These are phyloP conservation scores for Boletus vermiculosoides DNA, from an alignment of 768 basidiomycete species.

Conservation along the genomic window DNA sequence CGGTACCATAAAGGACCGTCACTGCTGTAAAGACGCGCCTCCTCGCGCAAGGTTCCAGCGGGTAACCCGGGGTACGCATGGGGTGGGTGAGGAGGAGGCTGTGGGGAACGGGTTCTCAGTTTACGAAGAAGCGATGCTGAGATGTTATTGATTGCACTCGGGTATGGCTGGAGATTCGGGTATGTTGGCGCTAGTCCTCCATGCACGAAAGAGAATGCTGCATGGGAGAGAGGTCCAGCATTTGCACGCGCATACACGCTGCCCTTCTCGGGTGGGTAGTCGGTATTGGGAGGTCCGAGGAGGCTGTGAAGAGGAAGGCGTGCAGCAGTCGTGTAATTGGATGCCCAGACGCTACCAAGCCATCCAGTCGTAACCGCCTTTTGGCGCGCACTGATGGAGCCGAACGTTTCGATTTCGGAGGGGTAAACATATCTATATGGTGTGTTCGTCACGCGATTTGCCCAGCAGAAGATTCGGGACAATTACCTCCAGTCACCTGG, in stretches of 20 bases:
- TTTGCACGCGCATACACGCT: slow-evolving; percentile 33
- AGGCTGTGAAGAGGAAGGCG: slow-evolving; percentile 78
- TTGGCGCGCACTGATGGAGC: slow-evolving; percentile 66
- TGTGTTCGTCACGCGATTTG: slow-evolving; percentile 5
- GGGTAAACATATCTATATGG: slow-evolving; percentile 74
- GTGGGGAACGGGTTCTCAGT: slow-evolving; percentile 62
- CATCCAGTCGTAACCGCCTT: slow-evolving; percentile 70
- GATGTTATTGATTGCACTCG: slow-evolving; percentile 76
- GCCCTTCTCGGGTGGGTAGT: slow-evolving; percentile 43
- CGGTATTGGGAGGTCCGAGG: slow-evolving; percentile 65
- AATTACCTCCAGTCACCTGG: slow-evolving; percentile 82
- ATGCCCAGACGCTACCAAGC: slow-evolving; percentile 79
- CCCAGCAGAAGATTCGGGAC: slow-evolving; percentile 8
- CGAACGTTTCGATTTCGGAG: slow-evolving; percentile 81
- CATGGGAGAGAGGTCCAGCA: slow-evolving; percentile 59
- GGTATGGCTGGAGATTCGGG: slow-evolving; percentile 74
- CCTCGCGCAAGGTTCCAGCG: slow-evolving; percentile 57
- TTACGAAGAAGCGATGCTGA: slow-evolving; percentile 67
- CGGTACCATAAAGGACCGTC: slow-evolving; percentile 95
- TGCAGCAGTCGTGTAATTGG: slow-evolving; percentile 79
- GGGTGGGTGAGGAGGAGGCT: slow-evolving; percentile 78
- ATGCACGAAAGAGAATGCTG: slow-evolving; percentile 90
- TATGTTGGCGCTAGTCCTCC: slow-evolving; percentile 86
- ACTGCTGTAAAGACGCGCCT: slow-evolving; percentile 65
- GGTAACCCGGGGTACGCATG: slow-evolving; percentile 74